Evolutionary conservation across 2,329 filamentous ascomycete genomes (phyloP), one percentile per base, ranked within the genome.

Genomic region (Dendryphion nanum): DNA sequence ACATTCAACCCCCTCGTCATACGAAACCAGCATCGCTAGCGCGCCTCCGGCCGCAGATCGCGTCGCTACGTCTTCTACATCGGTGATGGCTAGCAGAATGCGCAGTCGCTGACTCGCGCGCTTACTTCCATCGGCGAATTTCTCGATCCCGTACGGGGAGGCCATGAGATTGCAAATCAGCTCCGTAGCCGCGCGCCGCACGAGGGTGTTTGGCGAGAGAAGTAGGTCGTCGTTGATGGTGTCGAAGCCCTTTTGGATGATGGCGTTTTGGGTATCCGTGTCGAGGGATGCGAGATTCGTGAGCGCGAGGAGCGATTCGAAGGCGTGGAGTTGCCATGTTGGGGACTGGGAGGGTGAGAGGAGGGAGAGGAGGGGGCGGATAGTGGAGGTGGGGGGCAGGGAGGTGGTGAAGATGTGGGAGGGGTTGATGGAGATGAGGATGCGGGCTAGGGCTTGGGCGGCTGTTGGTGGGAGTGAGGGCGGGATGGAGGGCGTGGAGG

Each of bases 141-240:
- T 75, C 2, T 77, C 74, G 3, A 86, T 74, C 14, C 83, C 84
- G 23, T 82, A 75, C 0, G 82, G 78, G 2, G 76, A 76, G 40
- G 85, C 82, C 59, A 88, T 85, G 13, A 98, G 75, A 57, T 98
- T 98, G 70, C 93, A 98, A 16, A 96, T 75, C 3, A 98, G 76
- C 64, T 98, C 90, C 18, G 88, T 86, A 0, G 88, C 80, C 1
- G 91, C 91, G 35, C 91, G 86, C 39, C 85, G 83, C 14, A 98
- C 78, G 47, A 86, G 76, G 2, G 74, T 67, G 61, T 95, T 93
- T 30, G 79, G 78, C 12, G 82, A 85, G 1, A 97, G 77, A 1
- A 97, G 72, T 14, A 90, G 78, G 50, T 96, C 89, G 63, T 97
- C 93, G 30, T 53, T 45, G 14, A 95, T 76, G 15, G 81, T 79